phyloP scores from a whole-genome alignment of 352 stramenopile species.

The Globisporangium carolinianum region DNA sequence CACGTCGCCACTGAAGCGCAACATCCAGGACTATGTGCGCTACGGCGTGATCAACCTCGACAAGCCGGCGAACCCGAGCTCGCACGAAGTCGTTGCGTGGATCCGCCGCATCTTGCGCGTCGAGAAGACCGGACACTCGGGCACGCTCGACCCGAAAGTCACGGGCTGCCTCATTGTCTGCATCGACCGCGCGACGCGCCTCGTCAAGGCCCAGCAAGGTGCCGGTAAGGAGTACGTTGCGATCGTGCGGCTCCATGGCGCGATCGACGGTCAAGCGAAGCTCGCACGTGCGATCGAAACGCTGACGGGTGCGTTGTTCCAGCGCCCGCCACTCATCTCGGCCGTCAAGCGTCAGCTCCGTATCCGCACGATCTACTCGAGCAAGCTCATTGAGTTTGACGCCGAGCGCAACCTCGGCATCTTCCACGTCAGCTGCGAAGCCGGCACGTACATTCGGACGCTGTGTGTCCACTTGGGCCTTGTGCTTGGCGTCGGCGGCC shows the following conservation, averaged over 20 bases:
- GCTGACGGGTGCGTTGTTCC: conserved; percentile 99
- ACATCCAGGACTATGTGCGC: conserved; percentile 96
- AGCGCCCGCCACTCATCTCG: conserved; percentile 98
- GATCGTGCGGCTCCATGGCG: conserved; percentile 96
- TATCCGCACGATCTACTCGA: conserved; percentile 99
- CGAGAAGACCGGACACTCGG: conserved; percentile 99
- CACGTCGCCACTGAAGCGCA: conserved; percentile 94
- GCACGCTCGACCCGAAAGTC: conserved; percentile 99
- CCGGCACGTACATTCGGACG: conserved; percentile 99
- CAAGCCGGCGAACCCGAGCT: conserved; percentile 99
- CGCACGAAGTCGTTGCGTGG: conserved; percentile 99
- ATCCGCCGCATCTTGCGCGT: conserved; percentile 99
- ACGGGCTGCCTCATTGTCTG: conserved; percentile 99
- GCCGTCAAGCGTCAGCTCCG: conserved; percentile 99
- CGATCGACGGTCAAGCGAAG: conserved; percentile 89
- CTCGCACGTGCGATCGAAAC: conserved; percentile 97
- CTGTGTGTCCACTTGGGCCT: conserved; percentile 99
- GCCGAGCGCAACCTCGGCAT: conserved; percentile 96
- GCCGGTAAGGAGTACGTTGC: conserved; percentile 99
- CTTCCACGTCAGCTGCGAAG: conserved; percentile 96
- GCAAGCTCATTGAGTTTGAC: conserved; percentile 99
- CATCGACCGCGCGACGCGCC: conserved; percentile 96
- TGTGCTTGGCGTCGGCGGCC: conserved; percentile 94
- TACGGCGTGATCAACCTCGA: conserved; percentile 99
- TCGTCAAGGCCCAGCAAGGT: conserved; percentile 88